These are phyloP conservation scores for Aspergillus vadensis DNA, from an alignment of 2,329 filamentous ascomycete genomes.

Conservation along the genomic window DNA sequence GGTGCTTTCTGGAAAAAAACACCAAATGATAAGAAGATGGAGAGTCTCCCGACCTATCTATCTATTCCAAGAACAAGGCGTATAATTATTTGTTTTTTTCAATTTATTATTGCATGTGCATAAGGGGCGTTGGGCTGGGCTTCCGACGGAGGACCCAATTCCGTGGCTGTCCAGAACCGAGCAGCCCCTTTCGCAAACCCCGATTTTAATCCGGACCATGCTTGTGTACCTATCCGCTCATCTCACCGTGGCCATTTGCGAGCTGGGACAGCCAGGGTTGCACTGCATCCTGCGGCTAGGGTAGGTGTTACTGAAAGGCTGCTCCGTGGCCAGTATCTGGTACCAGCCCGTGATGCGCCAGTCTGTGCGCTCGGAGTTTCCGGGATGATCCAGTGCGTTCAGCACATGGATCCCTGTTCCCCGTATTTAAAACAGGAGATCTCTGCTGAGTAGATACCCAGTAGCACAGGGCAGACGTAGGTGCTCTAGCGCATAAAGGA, in stretches of 20 bases:
- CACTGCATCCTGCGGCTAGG: slow-evolving; percentile 12
- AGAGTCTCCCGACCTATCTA: background rate
- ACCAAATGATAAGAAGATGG: background rate
- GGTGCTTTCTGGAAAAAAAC: background rate
- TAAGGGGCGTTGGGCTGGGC: background rate
- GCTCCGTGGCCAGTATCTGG: background rate
- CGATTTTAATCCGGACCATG: slow-evolving; percentile 2
- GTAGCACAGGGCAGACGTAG: background rate
- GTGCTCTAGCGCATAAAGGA: background rate
- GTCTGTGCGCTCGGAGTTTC: slow-evolving; percentile 6
- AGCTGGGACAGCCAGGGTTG: slow-evolving; percentile 14
- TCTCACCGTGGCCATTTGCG: background rate
- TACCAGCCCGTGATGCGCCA: background rate
- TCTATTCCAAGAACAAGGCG: background rate
- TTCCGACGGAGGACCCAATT: slow-evolving; percentile 1
- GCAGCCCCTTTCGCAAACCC: background rate
- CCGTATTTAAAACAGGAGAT: background rate
- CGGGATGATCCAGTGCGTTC: background rate
- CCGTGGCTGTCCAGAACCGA: background rate
- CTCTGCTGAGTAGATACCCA: background rate
- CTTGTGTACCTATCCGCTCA: slow-evolving; percentile 2
- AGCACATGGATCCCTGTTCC: slow-evolving; percentile 4
- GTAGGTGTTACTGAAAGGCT: background rate
- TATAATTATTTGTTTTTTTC: background rate
- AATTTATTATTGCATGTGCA: background rate